Conservation (phyloP, 108 stramenopile species). For the Nitzschia inconspicua region DNA sequence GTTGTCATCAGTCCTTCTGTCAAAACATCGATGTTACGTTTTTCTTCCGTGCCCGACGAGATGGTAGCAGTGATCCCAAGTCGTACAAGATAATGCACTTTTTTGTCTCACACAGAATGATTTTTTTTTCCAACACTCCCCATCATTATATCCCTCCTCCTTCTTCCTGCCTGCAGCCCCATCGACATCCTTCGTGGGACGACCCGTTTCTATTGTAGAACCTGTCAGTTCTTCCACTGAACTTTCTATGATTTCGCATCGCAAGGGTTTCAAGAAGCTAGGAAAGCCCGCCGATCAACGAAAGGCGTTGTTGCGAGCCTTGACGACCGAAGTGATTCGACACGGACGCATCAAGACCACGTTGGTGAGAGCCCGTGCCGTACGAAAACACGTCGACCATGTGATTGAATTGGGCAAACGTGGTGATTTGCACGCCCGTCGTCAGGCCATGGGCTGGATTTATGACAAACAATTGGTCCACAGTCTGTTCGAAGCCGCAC, state of each 20-base stretch:
- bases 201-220: conserved; percentile 15
- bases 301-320: conserved; percentile 92
- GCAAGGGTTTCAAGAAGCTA: conserved; percentile 80
- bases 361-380: conserved; percentile 86
- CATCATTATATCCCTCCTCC: too few relatives aligned
- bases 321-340: conserved; percentile 95
- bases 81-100: too few relatives aligned
- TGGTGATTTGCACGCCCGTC: conserved; percentile 91
- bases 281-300: conserved; percentile 95
- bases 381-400: conserved; percentile 95
- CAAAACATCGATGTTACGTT: too few relatives aligned
- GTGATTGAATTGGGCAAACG: conserved; percentile 94
- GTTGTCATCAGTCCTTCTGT: too few relatives aligned
- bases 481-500: conserved; percentile 91
- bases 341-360: conserved; percentile 98
- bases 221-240: conserved; percentile 14
- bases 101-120: too few relatives aligned
- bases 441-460: conserved; percentile 92
- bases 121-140: conserved; percentile 2
- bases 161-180: conserved; percentile 23
- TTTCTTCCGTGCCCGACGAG: too few relatives aligned
- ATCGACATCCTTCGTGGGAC: conserved; percentile 32
- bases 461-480: conserved; percentile 97
- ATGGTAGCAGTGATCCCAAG: too few relatives aligned
- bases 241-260: conserved; percentile 74